phyloP scores from a whole-genome alignment of 2,329 filamentous ascomycete species.

The Aspergillus tanneri region DNA sequence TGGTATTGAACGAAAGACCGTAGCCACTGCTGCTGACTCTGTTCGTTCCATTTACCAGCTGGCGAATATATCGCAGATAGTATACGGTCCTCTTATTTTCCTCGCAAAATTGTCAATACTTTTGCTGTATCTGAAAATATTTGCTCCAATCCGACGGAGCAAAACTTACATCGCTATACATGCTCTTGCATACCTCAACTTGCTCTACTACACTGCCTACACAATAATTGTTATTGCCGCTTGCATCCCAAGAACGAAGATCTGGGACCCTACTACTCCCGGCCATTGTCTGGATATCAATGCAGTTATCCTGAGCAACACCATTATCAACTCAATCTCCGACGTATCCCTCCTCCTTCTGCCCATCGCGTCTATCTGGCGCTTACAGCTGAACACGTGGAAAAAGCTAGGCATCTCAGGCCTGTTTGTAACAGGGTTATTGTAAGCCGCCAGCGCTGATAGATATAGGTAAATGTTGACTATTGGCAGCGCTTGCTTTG shows the following conservation, averaged over 20 bases:
- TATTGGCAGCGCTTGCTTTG: no score
- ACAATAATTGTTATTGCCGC: conserved; percentile 29
- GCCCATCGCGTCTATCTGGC: conserved; percentile 25
- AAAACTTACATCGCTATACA: conserved; percentile 24
- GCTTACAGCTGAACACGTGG: conserved; percentile 19
- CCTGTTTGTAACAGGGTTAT: conserved; percentile 25
- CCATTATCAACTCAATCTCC: conserved; percentile 25
- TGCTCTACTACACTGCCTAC: conserved; percentile 26
- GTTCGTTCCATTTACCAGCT: conserved; percentile 15
- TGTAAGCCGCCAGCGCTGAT: no score
- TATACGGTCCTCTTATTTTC: conserved; percentile 30
- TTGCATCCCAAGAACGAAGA: conserved; percentile 25
- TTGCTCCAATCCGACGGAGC: conserved; percentile 20
- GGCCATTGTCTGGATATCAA: conserved; percentile 27
- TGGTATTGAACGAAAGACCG: no score
- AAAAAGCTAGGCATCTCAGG: conserved; percentile 23
- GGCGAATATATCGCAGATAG: conserved; percentile 25
- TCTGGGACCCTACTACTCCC: conserved; percentile 20
- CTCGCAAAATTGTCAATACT: conserved; percentile 32
- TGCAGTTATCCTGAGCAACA: conserved; percentile 21
- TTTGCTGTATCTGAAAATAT: conserved; percentile 28
- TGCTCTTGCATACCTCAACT: conserved; percentile 24
- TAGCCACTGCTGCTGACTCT: not conserved
- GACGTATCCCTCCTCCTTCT: conserved; percentile 25
- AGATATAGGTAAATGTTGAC: no score